A percentile compares a stretch with the other conserved stretches of the same genome.
Evolutionary conservation across 345 rosid species (phyloP).

Genomic region (Angophora floribunda): DNA sequence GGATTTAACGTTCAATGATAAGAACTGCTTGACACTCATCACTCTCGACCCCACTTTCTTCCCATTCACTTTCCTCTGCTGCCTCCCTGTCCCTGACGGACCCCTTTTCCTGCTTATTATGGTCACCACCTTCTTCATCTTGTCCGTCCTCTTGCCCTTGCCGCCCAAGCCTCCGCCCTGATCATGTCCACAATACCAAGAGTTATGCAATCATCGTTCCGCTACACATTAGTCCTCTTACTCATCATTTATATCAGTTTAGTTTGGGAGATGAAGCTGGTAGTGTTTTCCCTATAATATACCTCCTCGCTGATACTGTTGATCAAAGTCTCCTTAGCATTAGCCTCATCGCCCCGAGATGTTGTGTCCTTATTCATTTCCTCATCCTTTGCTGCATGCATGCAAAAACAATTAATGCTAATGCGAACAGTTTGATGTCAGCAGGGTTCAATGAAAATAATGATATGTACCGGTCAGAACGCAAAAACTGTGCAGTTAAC

Average conservation of each 20-base stretch:
- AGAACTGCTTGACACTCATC: not conserved
- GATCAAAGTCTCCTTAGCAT: not conserved
- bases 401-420: not conserved
- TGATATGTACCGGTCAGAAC: not conserved
- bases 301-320: not conserved
- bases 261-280: not conserved
- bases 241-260: not conserved
- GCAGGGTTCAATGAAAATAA: not conserved
- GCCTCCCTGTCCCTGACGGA: not conserved
- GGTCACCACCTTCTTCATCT: not conserved
- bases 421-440: not conserved
- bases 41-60: conserved; percentile 5
- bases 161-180: not conserved
- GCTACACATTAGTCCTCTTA: not conserved
- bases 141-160: not conserved
- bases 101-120: not conserved
- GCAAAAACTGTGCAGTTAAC: not conserved
- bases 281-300: not conserved
- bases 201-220: not conserved
- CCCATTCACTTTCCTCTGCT: not conserved
- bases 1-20: conserved; percentile 5
- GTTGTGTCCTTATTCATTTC: not conserved
- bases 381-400: not conserved
- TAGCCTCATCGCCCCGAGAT: not conserved
- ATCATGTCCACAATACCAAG: not conserved